Evolutionary conservation across 192 early-diverging fungal species (phyloP).

Genomic region (Dissophora globulifera): DNA sequence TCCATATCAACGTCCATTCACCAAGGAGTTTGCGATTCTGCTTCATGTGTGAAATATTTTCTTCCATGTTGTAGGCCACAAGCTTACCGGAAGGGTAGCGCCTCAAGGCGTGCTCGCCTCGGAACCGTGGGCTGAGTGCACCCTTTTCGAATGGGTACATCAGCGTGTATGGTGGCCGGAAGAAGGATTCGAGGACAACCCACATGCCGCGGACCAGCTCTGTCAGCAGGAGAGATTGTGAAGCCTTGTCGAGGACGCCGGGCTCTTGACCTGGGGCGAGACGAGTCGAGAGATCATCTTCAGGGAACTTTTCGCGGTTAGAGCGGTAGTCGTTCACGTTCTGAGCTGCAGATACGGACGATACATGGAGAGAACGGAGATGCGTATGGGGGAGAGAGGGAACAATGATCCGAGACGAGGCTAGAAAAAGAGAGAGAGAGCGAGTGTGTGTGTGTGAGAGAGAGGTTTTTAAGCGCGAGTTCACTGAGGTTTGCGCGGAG

Average conservation of each 20-base stretch:
- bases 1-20: too few species aligned
- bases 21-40: too few species aligned
- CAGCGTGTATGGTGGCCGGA: constrained; percentile 97
- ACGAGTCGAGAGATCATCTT: constrained; percentile 46
- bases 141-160: constrained; percentile 98
- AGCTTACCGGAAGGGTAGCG: constrained; percentile 91
- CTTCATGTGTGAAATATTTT: too few species aligned
- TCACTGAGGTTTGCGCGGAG: too few species aligned
- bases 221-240: constrained; percentile 88
- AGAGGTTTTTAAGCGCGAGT: neutral
- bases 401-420: neutral
- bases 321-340: constrained; percentile 52
- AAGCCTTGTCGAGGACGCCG: constrained; percentile 60
- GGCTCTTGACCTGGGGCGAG: constrained; percentile 31
- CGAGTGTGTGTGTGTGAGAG: neutral
- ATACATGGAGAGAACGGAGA: constrained; percentile 22
- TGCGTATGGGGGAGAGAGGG: neutral
- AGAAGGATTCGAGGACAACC: constrained; percentile 91
- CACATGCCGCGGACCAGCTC: constrained; percentile 93
- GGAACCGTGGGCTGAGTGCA: constrained; percentile 89
- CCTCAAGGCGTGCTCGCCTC: constrained; percentile 95
- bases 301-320: constrained; percentile 50
- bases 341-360: constrained; percentile 19
- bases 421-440: neutral
- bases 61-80: too few species aligned